phyloP scores from a whole-genome alignment of 1,139 yeast genomes.

The Hyphopichia burtonii region DNA sequence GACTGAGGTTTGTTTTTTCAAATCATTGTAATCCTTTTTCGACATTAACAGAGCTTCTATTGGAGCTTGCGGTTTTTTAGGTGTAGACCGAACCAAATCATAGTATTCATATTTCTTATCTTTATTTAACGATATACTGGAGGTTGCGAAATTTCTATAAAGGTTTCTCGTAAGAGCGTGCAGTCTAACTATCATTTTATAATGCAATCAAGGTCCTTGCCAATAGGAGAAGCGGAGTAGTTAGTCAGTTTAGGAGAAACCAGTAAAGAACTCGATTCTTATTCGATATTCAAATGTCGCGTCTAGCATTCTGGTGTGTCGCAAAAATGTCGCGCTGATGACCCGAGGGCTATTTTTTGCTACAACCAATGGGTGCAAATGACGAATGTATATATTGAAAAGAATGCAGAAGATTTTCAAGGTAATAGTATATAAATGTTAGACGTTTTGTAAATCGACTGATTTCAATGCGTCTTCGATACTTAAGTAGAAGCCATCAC shows the following conservation, averaged over 20 bases:
- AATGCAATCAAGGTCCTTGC: too few relatives aligned
- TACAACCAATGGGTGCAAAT: not conserved
- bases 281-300: not conserved
- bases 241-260: too few relatives aligned
- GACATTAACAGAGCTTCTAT: constrained; percentile 31
- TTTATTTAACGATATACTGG: not conserved
- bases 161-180: not conserved
- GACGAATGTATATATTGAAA: too few relatives aligned
- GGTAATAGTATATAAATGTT: too few relatives aligned
- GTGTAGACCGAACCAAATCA: constrained; percentile 36
- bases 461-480: constrained; percentile 30
- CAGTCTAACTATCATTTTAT: not conserved
- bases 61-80: constrained; percentile 32
- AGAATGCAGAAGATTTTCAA: too few relatives aligned
- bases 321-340: not conserved
- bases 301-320: not conserved
- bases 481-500: constrained; percentile 32
- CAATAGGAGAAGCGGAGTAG: too few relatives aligned
- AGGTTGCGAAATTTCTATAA: not conserved
- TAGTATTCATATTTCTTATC: constrained; percentile 30
- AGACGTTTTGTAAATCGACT: constrained; percentile 8
- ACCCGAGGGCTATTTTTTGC: too few relatives aligned
- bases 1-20: constrained; percentile 20
- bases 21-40: constrained; percentile 15
- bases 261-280: too few relatives aligned